A percentile compares a stretch with the other conserved stretches of the same genome.
These are phyloP conservation scores for Cucumis melo DNA, from an alignment of 306 rosid species.

Conservation along the genomic window DNA sequence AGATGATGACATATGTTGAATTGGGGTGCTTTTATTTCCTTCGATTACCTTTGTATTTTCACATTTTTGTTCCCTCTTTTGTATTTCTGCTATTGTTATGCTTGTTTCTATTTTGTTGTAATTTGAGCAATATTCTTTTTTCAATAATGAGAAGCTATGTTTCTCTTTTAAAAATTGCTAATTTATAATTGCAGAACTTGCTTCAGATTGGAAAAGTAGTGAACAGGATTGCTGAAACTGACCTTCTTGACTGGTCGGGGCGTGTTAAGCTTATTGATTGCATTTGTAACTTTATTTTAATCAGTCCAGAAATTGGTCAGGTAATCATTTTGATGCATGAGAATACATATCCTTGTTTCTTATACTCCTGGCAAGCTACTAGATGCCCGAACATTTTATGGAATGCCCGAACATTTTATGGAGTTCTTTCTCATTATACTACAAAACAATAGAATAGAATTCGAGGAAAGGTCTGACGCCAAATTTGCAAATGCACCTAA, in stretches of 20 bases:
- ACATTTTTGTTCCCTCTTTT: no score
- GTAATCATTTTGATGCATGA: constrained; percentile 24
- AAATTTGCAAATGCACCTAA: neutral
- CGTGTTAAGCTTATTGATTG: constrained; percentile 72
- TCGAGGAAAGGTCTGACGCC: neutral
- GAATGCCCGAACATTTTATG: neutral
- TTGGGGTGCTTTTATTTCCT: no score
- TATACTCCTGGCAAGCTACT: neutral
- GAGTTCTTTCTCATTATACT: neutral
- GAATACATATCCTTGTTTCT: neutral
- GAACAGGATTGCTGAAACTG: constrained; percentile 45
- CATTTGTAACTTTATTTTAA: constrained; percentile 53
- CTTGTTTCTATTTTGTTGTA: no score
- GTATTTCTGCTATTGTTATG: no score
- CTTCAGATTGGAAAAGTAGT: constrained; percentile 41
- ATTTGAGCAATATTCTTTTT: no score
- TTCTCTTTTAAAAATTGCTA: neutral
- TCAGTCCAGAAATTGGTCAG: constrained; percentile 79
- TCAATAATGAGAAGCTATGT: no score
- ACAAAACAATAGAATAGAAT: neutral
- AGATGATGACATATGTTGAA: no score
- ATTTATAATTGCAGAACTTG: constrained; percentile 39
- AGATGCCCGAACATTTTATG: neutral
- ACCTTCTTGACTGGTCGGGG: constrained; percentile 74
- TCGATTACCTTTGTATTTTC: no score